Conservation (phyloP, 805 yeast species). For the Metschnikowia arizonensis region DNA sequence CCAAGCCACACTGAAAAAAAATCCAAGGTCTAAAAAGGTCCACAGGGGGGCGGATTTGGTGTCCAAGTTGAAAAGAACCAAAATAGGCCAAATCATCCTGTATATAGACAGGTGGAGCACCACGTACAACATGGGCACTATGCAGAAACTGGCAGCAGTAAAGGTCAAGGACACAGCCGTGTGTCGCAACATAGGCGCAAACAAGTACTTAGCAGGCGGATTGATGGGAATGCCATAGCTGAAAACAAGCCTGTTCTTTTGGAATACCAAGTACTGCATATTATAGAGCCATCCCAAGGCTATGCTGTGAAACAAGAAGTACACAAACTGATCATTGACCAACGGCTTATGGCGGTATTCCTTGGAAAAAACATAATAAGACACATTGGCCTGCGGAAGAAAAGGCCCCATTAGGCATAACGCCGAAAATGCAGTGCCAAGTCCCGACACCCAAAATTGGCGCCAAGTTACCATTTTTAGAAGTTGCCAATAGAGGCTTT, state of each 20-base stretch:
- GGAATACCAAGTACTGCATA: constrained; percentile 48
- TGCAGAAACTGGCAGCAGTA: constrained; percentile 23
- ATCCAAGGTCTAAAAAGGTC: constrained; percentile 27
- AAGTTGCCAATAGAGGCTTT: constrained; percentile 33
- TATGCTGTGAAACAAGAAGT: constrained; percentile 45
- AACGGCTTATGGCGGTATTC: constrained; percentile 37
- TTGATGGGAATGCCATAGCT: constrained; percentile 32
- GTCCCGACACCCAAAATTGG: constrained; percentile 1
- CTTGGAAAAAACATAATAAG: constrained; percentile 33
- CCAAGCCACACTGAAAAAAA: constrained; percentile 12
- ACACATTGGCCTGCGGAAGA: constrained; percentile 21
- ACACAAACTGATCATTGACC: constrained; percentile 44
- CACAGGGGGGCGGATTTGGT: constrained; percentile 36
- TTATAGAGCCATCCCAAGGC: constrained; percentile 45
- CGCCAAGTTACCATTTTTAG: neutral
- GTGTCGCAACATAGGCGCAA: constrained; percentile 25
- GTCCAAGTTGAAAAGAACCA: constrained; percentile 34
- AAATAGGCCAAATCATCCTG: constrained; percentile 26
- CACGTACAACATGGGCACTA: constrained; percentile 38
- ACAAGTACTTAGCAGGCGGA: constrained; percentile 36
- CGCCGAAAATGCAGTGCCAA: constrained; percentile 20
- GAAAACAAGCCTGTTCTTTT: constrained; percentile 52
- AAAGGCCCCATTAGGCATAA: constrained; percentile 22
- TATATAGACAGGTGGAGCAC: constrained; percentile 43
- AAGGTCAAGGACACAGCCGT: constrained; percentile 38